Percentiles rank a stretch among this genome's conserved stretches.
Evolutionary conservation across 2,329 filamentous ascomycete genomes (phyloP).

Genomic region (Apiospora rasikravindrae): DNA sequence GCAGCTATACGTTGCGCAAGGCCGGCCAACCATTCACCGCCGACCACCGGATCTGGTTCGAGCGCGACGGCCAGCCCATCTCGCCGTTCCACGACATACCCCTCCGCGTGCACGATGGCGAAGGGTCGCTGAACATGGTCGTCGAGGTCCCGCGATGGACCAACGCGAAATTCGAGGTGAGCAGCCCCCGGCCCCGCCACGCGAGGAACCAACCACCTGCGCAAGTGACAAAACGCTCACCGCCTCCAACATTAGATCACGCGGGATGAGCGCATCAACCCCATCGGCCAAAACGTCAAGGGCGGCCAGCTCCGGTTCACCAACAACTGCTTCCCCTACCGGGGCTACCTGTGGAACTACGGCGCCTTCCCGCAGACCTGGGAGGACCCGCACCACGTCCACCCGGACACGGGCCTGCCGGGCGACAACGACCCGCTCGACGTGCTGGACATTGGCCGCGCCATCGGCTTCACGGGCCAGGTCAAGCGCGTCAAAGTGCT

Average conservation of each 20-base stretch:
- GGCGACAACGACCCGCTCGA: conserved; percentile 98
- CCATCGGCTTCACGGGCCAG: conserved; percentile 90
- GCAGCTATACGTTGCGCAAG: conserved; percentile 78
- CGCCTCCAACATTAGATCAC: conserved; percentile 69
- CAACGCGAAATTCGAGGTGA: conserved; percentile 96
- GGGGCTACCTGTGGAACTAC: conserved; percentile 99
- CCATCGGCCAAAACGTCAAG: conserved; percentile 98
- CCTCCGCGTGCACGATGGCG: conserved; percentile 91
- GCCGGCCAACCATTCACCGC: conserved; percentile 85
- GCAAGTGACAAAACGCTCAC: background rate
- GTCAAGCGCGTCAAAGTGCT: conserved; percentile 99
- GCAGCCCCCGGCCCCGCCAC: conserved; percentile 40
- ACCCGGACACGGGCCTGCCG: conserved; percentile 97
- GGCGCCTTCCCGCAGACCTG: conserved; percentile 97
- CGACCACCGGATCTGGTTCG: conserved; percentile 93
- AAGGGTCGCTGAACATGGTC: conserved; percentile 95
- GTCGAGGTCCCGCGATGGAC: conserved; percentile 99
- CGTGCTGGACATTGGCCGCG: conserved; percentile 96
- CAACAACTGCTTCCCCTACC: conserved; percentile 99
- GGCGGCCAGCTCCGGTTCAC: conserved; percentile 98
- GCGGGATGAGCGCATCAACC: conserved; percentile 95
- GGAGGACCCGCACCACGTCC: conserved; percentile 91
- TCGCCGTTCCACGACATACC: conserved; percentile 97
- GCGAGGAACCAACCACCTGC: too few species aligned
- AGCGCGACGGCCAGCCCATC: conserved; percentile 89